phyloP scores from a whole-genome alignment of 2,329 filamentous ascomycete species.

The Arthrobotrys entomopaga region DNA sequence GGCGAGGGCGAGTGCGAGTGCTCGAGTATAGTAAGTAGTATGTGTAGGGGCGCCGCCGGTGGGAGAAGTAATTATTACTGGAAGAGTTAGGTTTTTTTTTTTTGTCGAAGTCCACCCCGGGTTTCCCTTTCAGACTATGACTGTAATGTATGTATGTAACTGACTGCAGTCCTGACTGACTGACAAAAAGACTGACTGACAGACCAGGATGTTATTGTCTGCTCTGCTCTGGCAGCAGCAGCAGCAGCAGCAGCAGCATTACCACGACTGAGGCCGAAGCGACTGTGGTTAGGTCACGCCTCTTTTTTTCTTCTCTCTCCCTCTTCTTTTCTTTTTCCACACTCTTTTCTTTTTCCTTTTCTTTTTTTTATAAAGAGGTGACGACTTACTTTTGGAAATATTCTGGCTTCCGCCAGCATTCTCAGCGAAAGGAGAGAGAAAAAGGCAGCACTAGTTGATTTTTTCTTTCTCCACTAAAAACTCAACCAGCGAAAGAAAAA shows the following conservation, averaged over 20 bases:
- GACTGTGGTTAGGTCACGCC: too few species aligned
- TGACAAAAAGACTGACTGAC: too few species aligned
- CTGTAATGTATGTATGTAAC: too few species aligned
- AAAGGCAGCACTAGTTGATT: not conserved
- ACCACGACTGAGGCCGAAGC: too few species aligned
- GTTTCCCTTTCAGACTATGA: too few species aligned
- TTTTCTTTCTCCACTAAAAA: slow-evolving; percentile 10
- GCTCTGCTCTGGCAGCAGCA: too few species aligned
- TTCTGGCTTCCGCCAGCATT: slow-evolving; percentile 43
- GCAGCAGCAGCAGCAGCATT: too few species aligned
- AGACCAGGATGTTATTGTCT: too few species aligned
- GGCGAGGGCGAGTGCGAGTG: not conserved
- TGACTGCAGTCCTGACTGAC: too few species aligned
- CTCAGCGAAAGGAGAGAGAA: slow-evolving; percentile 26
- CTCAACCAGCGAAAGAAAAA: not conserved
- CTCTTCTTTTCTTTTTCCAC: not conserved
- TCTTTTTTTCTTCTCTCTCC: not conserved
- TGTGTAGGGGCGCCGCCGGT: not conserved
- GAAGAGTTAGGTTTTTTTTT: too few species aligned
- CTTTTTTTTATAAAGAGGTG: slow-evolving; percentile 4
- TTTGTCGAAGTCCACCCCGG: too few species aligned
- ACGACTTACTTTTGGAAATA: slow-evolving; percentile 39
- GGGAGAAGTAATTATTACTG: not conserved
- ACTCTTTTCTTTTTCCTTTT: not conserved
- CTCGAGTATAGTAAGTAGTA: not conserved